Base-by-base conservation (phyloP, 23 red algal species). In the Cyanidioschyzon merolae region DNA sequence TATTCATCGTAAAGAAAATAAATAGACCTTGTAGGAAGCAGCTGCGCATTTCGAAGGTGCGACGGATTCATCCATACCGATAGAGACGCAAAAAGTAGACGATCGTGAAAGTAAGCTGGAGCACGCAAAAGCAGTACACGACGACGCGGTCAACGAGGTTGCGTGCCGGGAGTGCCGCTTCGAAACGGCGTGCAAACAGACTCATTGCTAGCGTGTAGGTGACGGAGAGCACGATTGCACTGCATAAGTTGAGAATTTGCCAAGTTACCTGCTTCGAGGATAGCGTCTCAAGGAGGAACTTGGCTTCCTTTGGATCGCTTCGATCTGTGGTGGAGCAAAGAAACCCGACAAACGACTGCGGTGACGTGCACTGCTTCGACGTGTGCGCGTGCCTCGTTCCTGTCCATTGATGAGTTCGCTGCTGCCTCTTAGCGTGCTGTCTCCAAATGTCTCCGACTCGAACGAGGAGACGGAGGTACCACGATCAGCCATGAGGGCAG, bases 271-370 rank as follows among this genome's bases (percentile, higher is more conserved):
- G 63, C 21, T 35, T 32, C n/a, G 63, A 71, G 2, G 63, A 71
- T 7, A 71, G 63, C 21, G n/a, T 71, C 63, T 71, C 63, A 7
- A 71, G 63, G 12, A 71, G 29, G 29, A 71, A 71, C 63, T 35
- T 25, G n/a, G 63, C 63, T 35, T 71, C 32, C 7, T 35, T 71
- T 3, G 63, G 63, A 27, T 71, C 29, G n/a, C n/a, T 35, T 7
- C n/a, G 63, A 71, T 71, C 29, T 54, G 45, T 54, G 45, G 45
- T 15, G 45, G 7, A 7, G 45, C 45, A 21, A 54, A 54, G 21
- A 54, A 54, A 54, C 45, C 21, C 45, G 45, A 15, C 45, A 54
- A 54, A 21, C 45, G 45, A 54, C 45, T 54, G 21, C 7, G 45
- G 21, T 21, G 45, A 15, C 45, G 7, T 54, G 12, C 45, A 21